A percentile compares a stretch with the other conserved stretches of the same genome.
phyloP scores from a whole-genome alignment of 805 yeast species.

The Saccharomycopsis vini region DNA sequence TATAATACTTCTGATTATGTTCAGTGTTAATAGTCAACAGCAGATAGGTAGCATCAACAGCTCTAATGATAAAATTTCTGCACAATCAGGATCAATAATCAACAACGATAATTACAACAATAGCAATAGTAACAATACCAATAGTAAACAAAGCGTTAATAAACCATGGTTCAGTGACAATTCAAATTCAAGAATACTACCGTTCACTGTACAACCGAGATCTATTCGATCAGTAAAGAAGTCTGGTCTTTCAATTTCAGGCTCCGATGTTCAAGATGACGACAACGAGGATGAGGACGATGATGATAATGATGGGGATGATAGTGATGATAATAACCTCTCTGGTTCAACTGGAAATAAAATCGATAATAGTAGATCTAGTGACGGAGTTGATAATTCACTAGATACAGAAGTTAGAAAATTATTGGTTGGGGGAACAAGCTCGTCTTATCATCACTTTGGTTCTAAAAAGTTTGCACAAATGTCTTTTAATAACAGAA shows the following conservation, averaged over 20 bases:
- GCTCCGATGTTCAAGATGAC: not conserved
- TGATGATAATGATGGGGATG: conserved; percentile 1
- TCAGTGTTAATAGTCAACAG: no score
- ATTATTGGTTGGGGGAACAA: conserved; percentile 14
- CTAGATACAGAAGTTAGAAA: conserved; percentile 15
- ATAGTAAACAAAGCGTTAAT: not conserved
- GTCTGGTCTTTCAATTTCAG: not conserved
- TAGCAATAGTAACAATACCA: not conserved
- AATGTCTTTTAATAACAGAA: conserved; percentile 9
- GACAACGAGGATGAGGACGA: conserved; percentile 6
- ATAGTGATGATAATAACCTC: conserved; percentile 1
- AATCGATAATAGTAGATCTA: not conserved
- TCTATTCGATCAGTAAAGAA: conserved; percentile 5
- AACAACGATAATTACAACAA: no score
- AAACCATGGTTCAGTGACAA: conserved; percentile 15
- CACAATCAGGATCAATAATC: no score
- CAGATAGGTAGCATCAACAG: no score
- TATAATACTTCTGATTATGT: no score
- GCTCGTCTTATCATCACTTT: conserved; percentile 12
- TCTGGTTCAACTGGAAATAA: not conserved
- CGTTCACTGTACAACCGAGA: conserved; percentile 15
- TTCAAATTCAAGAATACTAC: conserved; percentile 8
- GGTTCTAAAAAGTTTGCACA: conserved; percentile 17
- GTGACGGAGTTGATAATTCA: no score
- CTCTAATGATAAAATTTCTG: not conserved